Conservation (phyloP, 257 asterid genomes). For the Rhazya stricta region DNA sequence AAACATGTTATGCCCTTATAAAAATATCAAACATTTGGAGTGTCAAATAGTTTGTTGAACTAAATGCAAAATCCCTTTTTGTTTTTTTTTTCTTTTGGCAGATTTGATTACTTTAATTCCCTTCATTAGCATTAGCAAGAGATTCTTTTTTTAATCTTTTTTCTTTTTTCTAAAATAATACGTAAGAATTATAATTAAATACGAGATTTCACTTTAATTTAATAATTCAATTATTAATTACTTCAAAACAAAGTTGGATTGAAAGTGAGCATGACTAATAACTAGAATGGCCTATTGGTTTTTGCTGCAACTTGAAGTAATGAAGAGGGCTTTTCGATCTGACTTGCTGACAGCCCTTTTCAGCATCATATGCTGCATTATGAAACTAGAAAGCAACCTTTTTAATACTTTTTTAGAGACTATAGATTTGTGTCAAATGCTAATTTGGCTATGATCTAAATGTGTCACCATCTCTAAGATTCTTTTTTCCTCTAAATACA, state of each 20-base stretch:
- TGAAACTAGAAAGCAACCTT: constrained; percentile 24
- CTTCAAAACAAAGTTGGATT: background rate
- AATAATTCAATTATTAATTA: too few species aligned
- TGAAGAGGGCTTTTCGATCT: constrained; percentile 33
- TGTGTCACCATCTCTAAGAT: constrained; percentile 42
- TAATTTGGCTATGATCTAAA: constrained; percentile 3
- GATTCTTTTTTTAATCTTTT: background rate
- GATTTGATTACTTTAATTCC: background rate
- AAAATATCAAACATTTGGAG: too few species aligned
- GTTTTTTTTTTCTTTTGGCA: background rate
- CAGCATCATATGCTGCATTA: constrained; percentile 6
- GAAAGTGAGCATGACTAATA: constrained; percentile 1
- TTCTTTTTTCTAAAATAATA: background rate
- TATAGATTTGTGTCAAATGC: constrained; percentile 3
- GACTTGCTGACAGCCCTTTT: constrained; percentile 20
- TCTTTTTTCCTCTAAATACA: constrained; percentile 30
- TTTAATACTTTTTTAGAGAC: constrained; percentile 13
- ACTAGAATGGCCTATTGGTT: constrained; percentile 2
- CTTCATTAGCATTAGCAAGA: background rate
- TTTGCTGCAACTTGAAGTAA: constrained; percentile 7
- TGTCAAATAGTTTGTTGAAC: background rate
- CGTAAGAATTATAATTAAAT: too few species aligned
- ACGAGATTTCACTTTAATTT: too few species aligned
- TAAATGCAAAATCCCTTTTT: background rate
- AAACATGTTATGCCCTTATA: too few species aligned